Evolutionary conservation across 2,329 filamentous ascomycete genomes (phyloP).

Genomic region (Ophiocordyceps polyrhachis-furcata): DNA sequence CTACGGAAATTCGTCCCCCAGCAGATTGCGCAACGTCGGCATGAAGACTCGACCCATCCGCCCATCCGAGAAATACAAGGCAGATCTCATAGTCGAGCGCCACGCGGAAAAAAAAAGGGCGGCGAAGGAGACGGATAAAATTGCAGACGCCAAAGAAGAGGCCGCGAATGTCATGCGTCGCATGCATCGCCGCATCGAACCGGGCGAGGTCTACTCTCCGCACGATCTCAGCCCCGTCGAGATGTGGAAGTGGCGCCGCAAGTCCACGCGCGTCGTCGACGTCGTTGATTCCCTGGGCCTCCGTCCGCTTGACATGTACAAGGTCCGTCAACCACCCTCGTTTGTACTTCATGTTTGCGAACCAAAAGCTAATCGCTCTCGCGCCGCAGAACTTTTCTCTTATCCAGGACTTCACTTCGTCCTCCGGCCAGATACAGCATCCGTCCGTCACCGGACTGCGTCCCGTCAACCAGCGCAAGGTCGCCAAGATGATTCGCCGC

Average conservation of each 20-base stretch:
- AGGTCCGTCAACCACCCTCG: constrained; percentile 31
- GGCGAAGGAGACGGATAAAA: not conserved
- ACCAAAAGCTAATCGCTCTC: not conserved
- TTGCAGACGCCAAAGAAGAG: constrained; percentile 13
- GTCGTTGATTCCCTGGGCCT: constrained; percentile 64
- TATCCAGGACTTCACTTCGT: constrained; percentile 72
- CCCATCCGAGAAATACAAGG: not conserved
- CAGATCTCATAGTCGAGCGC: not conserved
- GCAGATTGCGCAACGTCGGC: no score
- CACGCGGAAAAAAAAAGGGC: not conserved
- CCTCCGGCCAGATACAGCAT: constrained; percentile 70
- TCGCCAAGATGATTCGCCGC: constrained; percentile 81
- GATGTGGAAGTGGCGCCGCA: constrained; percentile 61
- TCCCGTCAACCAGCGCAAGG: constrained; percentile 77
- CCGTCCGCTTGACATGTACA: constrained; percentile 71
- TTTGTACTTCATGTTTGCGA: not conserved
- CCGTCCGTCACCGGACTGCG: constrained; percentile 59
- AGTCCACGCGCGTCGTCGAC: constrained; percentile 41
- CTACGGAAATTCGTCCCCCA: no score
- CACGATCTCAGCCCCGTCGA: constrained; percentile 66
- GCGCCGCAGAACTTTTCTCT: constrained; percentile 69
- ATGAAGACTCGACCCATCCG: no score
- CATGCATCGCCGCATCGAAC: constrained; percentile 50
- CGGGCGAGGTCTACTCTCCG: constrained; percentile 78
- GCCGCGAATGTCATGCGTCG: constrained; percentile 38